Evolutionary conservation across 371 early-diverging fungal genomes (phyloP).

Genomic region (Funneliformis caledonium): DNA sequence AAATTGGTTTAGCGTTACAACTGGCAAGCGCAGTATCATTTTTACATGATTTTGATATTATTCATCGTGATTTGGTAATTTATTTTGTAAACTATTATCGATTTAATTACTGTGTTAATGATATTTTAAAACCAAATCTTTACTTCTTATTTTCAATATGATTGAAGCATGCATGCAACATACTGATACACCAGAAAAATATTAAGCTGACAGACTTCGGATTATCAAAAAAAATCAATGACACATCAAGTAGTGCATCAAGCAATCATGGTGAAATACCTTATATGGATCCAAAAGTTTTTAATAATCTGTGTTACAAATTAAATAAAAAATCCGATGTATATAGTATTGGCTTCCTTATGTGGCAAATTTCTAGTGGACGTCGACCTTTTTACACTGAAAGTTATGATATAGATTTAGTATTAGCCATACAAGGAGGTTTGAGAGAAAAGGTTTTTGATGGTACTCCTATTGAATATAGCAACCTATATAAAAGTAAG

Average conservation of each 20-base stretch:
- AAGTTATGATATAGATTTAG: too few relatives aligned
- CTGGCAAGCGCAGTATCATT: background rate
- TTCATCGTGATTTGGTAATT: conserved; percentile 12
- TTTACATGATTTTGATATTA: conserved; percentile 21
- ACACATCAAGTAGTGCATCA: background rate
- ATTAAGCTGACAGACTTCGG: conserved; percentile 5
- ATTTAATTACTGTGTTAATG: background rate
- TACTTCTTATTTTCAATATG: too few relatives aligned
- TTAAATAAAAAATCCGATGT: too few relatives aligned
- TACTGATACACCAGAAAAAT: background rate
- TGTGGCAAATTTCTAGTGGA: too few relatives aligned
- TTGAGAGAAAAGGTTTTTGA: background rate
- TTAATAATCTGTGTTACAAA: too few relatives aligned
- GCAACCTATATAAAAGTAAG: background rate
- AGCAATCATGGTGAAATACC: too few relatives aligned
- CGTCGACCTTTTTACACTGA: too few relatives aligned
- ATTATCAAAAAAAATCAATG: background rate
- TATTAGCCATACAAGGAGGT: background rate
- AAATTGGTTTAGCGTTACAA: background rate
- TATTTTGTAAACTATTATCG: background rate
- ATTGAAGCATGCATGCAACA: background rate
- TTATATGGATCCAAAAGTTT: too few relatives aligned
- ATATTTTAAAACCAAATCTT: too few relatives aligned
- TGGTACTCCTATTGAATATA: background rate
- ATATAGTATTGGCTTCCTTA: too few relatives aligned